Percentiles rank a stretch among this genome's conserved stretches.
Evolutionary conservation across 768 basidiomycete genomes (phyloP).

Genomic region (Mycena chlorophos): DNA sequence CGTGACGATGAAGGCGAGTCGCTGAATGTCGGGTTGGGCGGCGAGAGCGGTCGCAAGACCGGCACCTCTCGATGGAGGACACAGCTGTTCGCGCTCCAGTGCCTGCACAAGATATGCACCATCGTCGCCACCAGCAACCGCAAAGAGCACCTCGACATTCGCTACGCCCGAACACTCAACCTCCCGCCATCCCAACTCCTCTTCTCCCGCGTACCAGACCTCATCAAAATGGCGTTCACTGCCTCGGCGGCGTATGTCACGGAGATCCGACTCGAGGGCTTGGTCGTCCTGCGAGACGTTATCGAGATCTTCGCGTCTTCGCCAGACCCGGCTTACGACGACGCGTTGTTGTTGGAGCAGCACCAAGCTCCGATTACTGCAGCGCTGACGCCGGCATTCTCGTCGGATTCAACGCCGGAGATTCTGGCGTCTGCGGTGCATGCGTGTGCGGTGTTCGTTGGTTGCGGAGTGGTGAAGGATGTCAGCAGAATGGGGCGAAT

Average conservation of each 20-base stretch:
- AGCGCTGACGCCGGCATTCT: slow-evolving; percentile 94
- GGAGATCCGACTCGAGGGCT: slow-evolving; percentile 88
- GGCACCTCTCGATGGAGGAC: slow-evolving; percentile 91
- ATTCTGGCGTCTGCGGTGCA: slow-evolving; percentile 90
- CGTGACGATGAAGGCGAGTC: slow-evolving; percentile 95
- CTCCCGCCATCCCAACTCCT: slow-evolving; percentile 63
- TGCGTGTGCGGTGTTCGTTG: slow-evolving; percentile 93
- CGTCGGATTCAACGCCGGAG: slow-evolving; percentile 92
- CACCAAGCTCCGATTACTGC: slow-evolving; percentile 98
- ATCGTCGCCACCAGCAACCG: slow-evolving; percentile 72
- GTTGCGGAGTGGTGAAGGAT: slow-evolving; percentile 92
- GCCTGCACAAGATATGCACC: slow-evolving; percentile 84
- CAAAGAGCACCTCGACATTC: slow-evolving; percentile 81
- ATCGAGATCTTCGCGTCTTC: slow-evolving; percentile 89
- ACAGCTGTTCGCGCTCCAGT: slow-evolving; percentile 90
- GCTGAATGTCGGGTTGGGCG: slow-evolving; percentile 62
- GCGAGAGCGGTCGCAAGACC: slow-evolving; percentile 39
- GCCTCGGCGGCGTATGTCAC: slow-evolving; percentile 96
- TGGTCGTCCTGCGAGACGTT: slow-evolving; percentile 87
- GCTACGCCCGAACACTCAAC: slow-evolving; percentile 63
- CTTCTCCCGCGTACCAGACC: slow-evolving; percentile 82
- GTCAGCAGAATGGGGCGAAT: slow-evolving; percentile 91
- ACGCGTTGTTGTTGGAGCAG: slow-evolving; percentile 88
- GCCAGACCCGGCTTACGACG: slow-evolving; percentile 92
- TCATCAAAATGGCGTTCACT: slow-evolving; percentile 98